A percentile compares a stretch with the other conserved stretches of the same genome.
Conservation (phyloP, 1,139 yeast genomes). For the Blastobotrys raffinosifermentans region DNA sequence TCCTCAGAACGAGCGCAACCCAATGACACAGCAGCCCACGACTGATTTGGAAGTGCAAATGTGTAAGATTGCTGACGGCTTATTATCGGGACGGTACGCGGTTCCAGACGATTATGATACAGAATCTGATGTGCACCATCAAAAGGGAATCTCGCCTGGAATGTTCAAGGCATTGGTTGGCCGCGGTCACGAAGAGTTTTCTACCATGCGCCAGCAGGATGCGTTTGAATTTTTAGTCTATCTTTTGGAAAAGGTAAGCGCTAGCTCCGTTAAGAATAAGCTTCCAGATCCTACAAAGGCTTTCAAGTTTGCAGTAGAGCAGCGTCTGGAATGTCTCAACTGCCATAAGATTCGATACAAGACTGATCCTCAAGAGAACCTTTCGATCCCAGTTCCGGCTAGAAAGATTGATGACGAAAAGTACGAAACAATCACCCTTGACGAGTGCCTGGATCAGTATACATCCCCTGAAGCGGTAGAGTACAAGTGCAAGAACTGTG, state of each 20-base stretch:
- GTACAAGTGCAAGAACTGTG: constrained; percentile 62
- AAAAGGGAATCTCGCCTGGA: constrained; percentile 70
- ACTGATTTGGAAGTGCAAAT: constrained; percentile 65
- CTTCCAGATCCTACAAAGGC: constrained; percentile 43
- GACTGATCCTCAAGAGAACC: constrained; percentile 56
- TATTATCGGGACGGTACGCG: constrained; percentile 69
- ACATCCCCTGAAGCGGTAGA: constrained; percentile 53
- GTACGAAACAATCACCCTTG: constrained; percentile 48
- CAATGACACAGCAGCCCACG: constrained; percentile 46
- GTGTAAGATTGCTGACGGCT: constrained; percentile 72
- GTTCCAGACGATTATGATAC: constrained; percentile 35
- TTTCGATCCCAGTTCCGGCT: constrained; percentile 58
- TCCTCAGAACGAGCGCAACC: constrained; percentile 13
- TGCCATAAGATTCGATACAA: constrained; percentile 60
- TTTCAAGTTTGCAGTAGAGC: constrained; percentile 61
- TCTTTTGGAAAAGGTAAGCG: constrained; percentile 58
- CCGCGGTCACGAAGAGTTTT: constrained; percentile 70
- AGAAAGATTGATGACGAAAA: constrained; percentile 34
- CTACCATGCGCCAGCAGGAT: constrained; percentile 88
- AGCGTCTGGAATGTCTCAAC: constrained; percentile 54
- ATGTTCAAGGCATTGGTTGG: constrained; percentile 75
- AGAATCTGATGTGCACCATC: constrained; percentile 41
- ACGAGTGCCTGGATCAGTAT: constrained; percentile 47
- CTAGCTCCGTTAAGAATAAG: constrained; percentile 27
- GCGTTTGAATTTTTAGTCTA: constrained; percentile 82